Base-by-base conservation (phyloP, 257 asterid species). In the Nyctanthes arbortristis region DNA sequence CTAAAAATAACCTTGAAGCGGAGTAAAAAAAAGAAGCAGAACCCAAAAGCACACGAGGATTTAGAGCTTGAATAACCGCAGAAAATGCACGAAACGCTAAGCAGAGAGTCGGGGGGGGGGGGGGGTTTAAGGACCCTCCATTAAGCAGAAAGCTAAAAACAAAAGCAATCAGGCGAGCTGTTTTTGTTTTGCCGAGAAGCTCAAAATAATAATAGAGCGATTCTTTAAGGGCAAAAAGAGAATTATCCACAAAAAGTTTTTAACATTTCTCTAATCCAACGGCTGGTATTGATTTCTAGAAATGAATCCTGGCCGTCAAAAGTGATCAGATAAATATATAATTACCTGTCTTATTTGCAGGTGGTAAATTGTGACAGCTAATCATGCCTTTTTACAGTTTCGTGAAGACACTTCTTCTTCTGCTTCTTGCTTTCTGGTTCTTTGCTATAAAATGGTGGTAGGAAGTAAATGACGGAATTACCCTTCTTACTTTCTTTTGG, bases 321-420 rank as follows among this genome's bases (percentile, higher is more conserved):
- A 66, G 8, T 22, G 27, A 66, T 36, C 80, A 72, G 77, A 33
- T 37, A 37, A 54, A 75, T 68, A n/a, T 35, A 83, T 80, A 80
- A 83, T 83, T 80, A 80, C 83, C 33, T 80, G 85, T 77, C 81
- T 76, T 34, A 43, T 73, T 66, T 66, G 84, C 78, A 77, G 83
- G 79, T 69, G 58, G 78, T 72, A 75, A 83, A 83, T 73, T 71
- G 81, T 57, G 83, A 80, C 88, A 80, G 83, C 82, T 76, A 77
- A 79, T 73, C 76, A 79, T 75, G 75, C 81, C 67, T 71, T 77
- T 79, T 79, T 78, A 75, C 79, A 80, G 77, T 73, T 43, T 70
- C 77, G 66, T 67, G 75, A 75, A 68, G 80, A 75, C 80, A 73
- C 77, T 61, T 74, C 70, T 47, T 39, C 77, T 62, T 66, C 40